These are phyloP conservation scores for Leucoagaricus sp. DNA, from an alignment of 1,284 basidiomycete species.

Conservation along the genomic window DNA sequence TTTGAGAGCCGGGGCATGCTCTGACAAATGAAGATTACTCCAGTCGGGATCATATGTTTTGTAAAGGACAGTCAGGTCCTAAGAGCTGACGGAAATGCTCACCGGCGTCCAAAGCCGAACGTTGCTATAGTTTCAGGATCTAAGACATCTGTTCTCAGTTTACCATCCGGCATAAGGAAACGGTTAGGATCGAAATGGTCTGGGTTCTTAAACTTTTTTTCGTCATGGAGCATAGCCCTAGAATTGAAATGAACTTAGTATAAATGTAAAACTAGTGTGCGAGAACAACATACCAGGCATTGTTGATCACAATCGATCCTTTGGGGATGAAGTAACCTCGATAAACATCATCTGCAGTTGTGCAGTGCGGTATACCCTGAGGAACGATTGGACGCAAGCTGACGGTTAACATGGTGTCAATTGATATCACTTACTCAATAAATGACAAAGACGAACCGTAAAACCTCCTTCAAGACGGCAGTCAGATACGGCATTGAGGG, in stretches of 20 bases:
- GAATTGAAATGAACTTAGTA: conserved; percentile 18
- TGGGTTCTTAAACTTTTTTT: conserved; percentile 29
- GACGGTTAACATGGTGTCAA: neutral
- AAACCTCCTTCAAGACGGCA: conserved; percentile 34
- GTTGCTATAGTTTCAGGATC: conserved; percentile 22
- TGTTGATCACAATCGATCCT: conserved; percentile 26
- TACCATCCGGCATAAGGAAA: conserved; percentile 23
- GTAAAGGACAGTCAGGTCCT: neutral
- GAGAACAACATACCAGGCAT: conserved; percentile 26
- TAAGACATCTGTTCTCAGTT: conserved; percentile 19
- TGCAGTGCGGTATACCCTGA: conserved; percentile 26
- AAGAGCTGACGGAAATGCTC: no score
- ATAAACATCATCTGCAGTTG: conserved; percentile 27
- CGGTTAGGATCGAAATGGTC: conserved; percentile 31
- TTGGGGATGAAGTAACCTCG: conserved; percentile 27
- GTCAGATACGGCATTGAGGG: conserved; percentile 35
- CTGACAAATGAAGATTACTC: neutral
- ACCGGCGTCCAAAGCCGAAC: conserved; percentile 32
- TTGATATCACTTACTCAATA: conserved; percentile 5
- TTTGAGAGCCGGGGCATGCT: conserved; percentile 5
- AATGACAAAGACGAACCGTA: conserved; percentile 17
- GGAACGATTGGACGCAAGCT: neutral
- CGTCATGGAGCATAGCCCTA: conserved; percentile 33
- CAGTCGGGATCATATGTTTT: no score
- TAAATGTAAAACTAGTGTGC: neutral